Base-by-base conservation (phyloP, 352 stramenopile genomes). In the Pythium diclinum region DNA sequence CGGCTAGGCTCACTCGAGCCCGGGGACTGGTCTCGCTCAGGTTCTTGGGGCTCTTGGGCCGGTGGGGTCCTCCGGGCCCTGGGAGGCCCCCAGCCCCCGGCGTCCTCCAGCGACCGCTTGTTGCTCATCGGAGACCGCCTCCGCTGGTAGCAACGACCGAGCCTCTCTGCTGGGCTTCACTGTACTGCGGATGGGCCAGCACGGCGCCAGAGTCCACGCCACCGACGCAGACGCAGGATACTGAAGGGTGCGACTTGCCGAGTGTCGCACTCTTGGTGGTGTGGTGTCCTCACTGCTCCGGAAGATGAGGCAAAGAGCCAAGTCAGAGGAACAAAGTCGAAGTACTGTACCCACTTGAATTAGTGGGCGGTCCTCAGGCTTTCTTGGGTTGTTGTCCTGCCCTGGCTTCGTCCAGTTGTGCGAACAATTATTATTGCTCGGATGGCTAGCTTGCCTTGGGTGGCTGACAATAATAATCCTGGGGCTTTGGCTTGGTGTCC, bases 51-150 rank as follows among this genome's bases (percentile, higher is more conserved):
- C 11, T 52, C 61, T 21, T 42, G 30, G 19, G 19, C 21, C 6
- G n/a, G 8, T 6, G 33, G 33, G 30, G 30, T 32, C 30, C 38
- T 55, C 38, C 59, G 49, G 28, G 42, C 16, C 30, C 30, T 57
- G 21, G 40, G 52, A 25, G 59, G 60, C 10, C 40, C 52, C 52
- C 44, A 55, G 28, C 51, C 52, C 3, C 44, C 44, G 4, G 60
- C 1, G 36, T 61, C 52, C 61, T 55, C 61, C 9, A 61, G 53
- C n/a, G 40, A 32, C 21, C 61, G 34, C 61, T 67, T 67, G 61
- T 13, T 40, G 56, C 61, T 62, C 61, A 67, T 67, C 6, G 19
- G 8, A 52, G 30, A 30, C 10, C 13, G 28, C 11, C 23, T 55
- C 25, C 23, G 4, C 23, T 6, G 23, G 23, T 19, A 16, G 19